Base-by-base conservation (phyloP, 805 yeast genomes). In the Pichia thaimueangensis region DNA sequence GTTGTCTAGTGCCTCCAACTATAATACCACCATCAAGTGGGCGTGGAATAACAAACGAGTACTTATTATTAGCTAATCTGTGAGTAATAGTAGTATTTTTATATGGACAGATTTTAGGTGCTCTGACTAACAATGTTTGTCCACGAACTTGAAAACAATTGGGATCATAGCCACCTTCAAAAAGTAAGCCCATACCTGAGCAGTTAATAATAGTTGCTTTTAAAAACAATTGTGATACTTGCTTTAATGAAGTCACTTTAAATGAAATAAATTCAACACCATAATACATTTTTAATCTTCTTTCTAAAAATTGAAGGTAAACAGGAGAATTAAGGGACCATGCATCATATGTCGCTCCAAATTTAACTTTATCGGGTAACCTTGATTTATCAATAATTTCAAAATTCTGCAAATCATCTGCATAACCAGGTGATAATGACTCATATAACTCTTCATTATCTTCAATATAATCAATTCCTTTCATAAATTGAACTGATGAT, bases 1-100 rank as follows among this genome's bases (percentile, higher is more conserved):
- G 54, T 47, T 78, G 85, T 51, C 82, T 81, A 0, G 88, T 82
- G 5, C 91, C 91, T 5, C 93, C 93, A 5, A 83, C 57, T 37
- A 83, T 80, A 19, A 77, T 63, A 1, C 84, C 83, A 13, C 82
- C 81, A 48, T 73, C 60, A 3, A 74, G 64, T 0, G 83, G 82
- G 54, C 91, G 65, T 25, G 81, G 77, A 32, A 83, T 80, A 6
- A 73, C 71, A 59, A 82, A 82, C 0, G 82, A 76, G 59, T 59
- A 60, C 6, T 46, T 39, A 2, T 58, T 57, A 28, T 53, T 50
- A 5, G 49, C 43, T 29, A 54, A 29, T 43, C 57, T 60, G 37
- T 52, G 51, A 0, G 86, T 79, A 3, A 79, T 62, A 0, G 88
- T 81, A 39, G 57, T 54, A 11, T 66, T 48, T 6, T 60, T 52